Conservation (phyloP, 345 rosid genomes). For the Jatropha curcas region DNA sequence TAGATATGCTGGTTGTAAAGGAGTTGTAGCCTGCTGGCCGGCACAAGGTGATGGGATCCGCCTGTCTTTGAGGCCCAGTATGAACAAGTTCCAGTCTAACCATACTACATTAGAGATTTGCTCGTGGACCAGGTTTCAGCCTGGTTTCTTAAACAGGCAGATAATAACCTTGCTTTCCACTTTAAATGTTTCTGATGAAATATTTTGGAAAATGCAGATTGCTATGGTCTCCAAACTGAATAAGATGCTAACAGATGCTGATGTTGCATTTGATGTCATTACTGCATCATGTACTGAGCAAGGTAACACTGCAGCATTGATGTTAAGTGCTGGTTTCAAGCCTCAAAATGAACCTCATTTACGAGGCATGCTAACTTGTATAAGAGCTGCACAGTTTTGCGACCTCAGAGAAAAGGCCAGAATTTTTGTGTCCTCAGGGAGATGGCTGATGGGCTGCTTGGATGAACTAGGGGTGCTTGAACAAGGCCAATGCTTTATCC, state of each 20-base stretch:
- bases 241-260: slow-evolving; percentile 60
- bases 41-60: slow-evolving; percentile 53
- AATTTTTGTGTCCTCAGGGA: slow-evolving; percentile 72
- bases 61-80: slow-evolving; percentile 68
- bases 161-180: slow-evolving; percentile 72
- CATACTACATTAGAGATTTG: slow-evolving; percentile 80
- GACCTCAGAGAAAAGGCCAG: slow-evolving; percentile 85
- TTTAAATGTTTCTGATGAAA: slow-evolving; percentile 61
- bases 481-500: slow-evolving; percentile 87
- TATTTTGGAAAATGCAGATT: slow-evolving; percentile 76
- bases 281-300: slow-evolving; percentile 76
- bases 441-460: slow-evolving; percentile 96
- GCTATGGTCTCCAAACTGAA: slow-evolving; percentile 61
- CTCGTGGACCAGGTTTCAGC: slow-evolving; percentile 92
- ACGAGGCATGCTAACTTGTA: slow-evolving; percentile 77
- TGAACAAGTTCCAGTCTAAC: slow-evolving; percentile 65
- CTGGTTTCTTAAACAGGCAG: slow-evolving; percentile 91
- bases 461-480: slow-evolving; percentile 85
- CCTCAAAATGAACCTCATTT: slow-evolving; percentile 82
- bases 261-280: slow-evolving; percentile 81
- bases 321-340: slow-evolving; percentile 88
- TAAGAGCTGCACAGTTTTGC: slow-evolving; percentile 85
- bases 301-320: slow-evolving; percentile 77
- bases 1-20: slow-evolving; percentile 89
- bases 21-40: slow-evolving; percentile 94